Evolutionary conservation across 495 filamentous ascomycete species (phyloP), one percentile per base, ranked within the genome.

Genomic region (Darksidea phi): DNA sequence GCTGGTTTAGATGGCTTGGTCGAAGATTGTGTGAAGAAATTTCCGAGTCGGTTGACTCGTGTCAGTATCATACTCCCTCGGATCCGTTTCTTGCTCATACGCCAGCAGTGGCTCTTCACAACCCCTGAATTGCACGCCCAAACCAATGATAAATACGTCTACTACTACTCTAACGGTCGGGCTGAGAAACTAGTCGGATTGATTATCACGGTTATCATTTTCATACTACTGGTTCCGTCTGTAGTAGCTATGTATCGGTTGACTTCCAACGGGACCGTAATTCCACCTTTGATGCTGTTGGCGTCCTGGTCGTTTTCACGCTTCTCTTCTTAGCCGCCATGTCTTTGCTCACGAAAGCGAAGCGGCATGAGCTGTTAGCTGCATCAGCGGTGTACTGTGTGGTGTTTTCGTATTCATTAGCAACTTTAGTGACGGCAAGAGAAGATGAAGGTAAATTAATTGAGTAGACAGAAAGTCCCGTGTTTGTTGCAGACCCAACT

Each of bases 351-450:
- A 78, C 76, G 1, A 75, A 67, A 23, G 76, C 76, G 1, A 67
- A 59, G 51, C 25, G 75, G 26, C 73, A 77, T 45, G 76, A 78
- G 60, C 68, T 78, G 20, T 73, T 78, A 49, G 76, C 73, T 8
- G 74, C 74, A 7, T 67, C 65, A 17, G 76, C 76, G 17, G 76
- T 67, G 36, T 77, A 68, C 36, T 71, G 67, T 42, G 69, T 60
- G 18, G 61, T 71, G 7, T 38, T 71, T 67, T 71, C 2, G 69
- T 71, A 1, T 71, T 71, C 54, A 67, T 70, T 25, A 49, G 64
- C 32, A 71, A 71, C 48, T 66, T 70, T 28, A 42, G 46, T 52
- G 18, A 25, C 28, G 12, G 13, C n/a, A n/a, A n/a, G n/a, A n/a
- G n/a, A n/a, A n/a, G n/a, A n/a, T n/a, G n/a, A n/a, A n/a, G n/a